Base-by-base conservation (phyloP, 331 rosid genomes). In the Quercus lobata region DNA sequence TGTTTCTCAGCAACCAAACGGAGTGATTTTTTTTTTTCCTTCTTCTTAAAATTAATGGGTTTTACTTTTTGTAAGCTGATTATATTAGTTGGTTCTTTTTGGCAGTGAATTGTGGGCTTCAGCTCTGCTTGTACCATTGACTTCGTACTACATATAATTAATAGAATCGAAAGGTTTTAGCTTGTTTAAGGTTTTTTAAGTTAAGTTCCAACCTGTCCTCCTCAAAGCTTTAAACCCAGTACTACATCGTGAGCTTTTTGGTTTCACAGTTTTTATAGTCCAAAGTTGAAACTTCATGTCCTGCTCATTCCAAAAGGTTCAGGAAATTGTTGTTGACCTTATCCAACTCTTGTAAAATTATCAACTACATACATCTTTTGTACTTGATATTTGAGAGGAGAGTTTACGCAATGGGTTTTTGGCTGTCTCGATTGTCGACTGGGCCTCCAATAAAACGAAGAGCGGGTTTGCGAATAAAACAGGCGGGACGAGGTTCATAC, bases 401-500 rank as follows among this genome's bases (percentile, higher is more conserved):
- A 69, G 57, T 49, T 49, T 70, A 65, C 72, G 86, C 74, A 30
- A 88, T 90, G 89, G 82, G 73, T 66, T 72, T 84, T 80, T 63
- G 85, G 83, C 86, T 85, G 41, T 78, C 86, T 65, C 82, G 81
- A 86, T 78, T 41, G 46, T 41, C 95, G 75, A 87, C 85, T 65
- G 92, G 87, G 54, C 96, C 94, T 75, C 93, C 92, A 49, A 85
- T 91, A 60, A 91, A 90, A 52, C 88, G 92, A 82, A 80, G 97
- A 86, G 94, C 92, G 1, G 97, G 97, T 73, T 82, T 91, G 75
- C 71, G 90, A 57, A 90, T 94, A 82, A 92, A 92, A 70, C 97
- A 94, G 85, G 97, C 98, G 14, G 98, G 97, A 21, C 86, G 97
- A 58, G 88, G 97, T 83, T 94, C 98, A n/a, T 94, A 94, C 62